Base-by-base conservation (phyloP, 306 rosid genomes). In the Senna siamea region DNA sequence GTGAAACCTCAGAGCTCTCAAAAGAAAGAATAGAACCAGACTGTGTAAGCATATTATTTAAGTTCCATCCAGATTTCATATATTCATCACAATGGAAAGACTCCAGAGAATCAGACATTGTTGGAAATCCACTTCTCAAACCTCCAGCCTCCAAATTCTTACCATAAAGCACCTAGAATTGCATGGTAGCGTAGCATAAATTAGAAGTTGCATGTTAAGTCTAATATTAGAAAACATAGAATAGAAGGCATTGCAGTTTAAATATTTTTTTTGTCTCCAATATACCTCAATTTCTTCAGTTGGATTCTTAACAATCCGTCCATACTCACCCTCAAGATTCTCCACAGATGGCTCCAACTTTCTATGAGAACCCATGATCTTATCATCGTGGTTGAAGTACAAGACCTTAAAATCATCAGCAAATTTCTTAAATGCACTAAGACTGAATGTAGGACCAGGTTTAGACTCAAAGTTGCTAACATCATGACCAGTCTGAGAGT, bases 211-310 rank as follows among this genome's bases (percentile, higher is more conserved):
- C 44, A 73, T 73, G 80, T 51, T 79, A 62, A 56, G 57, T 64
- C 53, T 9, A 56, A 52, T 51, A 84, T 73, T n/a, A 43, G 46
- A 52, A 80, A 55, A 63, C 23, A 35, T 48, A 58, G 46, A 85
- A 76, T 56, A 58, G 32, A 86, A 78, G 80, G 72, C 74, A 55
- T 35, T 41, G 35, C 78, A 47, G 38, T 61, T 73, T 67, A 10
- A 41, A 56, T 56, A 26, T 30, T 52, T 23, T 30, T 12, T 76
- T 72, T n/a, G n/a, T n/a, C 52, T 38, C 56, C 23, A 55, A 69
- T 66, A 54, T 82, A 89, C 99, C 97, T 94, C 91, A 55, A 89
- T 89, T 87, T 86, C 89, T 68, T 92, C 95, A 15, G 95, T 89
- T 72, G 97, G 92, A 76, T 81, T 85, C 79, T 87, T 93, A 80